Base-by-base conservation (phyloP, 2,329 filamentous ascomycete genomes). In the Penicillium sp. region DNA sequence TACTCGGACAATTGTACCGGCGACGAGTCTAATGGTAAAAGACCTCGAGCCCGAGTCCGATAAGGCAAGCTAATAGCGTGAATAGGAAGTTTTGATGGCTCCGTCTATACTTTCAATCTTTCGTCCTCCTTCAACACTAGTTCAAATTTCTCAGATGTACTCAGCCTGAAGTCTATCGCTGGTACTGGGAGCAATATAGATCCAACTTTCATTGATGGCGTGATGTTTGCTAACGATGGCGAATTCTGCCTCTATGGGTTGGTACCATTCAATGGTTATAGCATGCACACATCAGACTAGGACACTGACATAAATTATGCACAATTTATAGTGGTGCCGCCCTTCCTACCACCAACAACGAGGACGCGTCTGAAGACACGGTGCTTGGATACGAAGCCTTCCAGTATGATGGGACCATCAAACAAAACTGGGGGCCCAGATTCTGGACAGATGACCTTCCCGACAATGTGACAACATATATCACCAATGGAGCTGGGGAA, bases 221-320 rank as follows among this genome's bases (percentile, higher is more conserved):
- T 78, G 8, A 82, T 90, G 75, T 81, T 91, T 31, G 81, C 80
- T 48, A 90, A 90, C 63, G 76, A 90, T 56, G 74, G 80, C 48
- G 81, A 88, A 58, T 86, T 86, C 64, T 86, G 81, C 63, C 76
- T 87, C 2, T 90, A 87, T 53, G 88, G 88, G 74, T 75, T 52
- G n/a, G 63, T 55, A 22, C 26, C 44, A n/a, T 27, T 26, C 26
- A 26, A 26, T 8, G 7, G 26, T 26, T 21, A 9, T 35, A n/a
- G 19, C 3, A 21, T 27, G 1, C 11, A 22, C 31, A 10, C 11
- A 19, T 2, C 45, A 44, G 1, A 13, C 9, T 47, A 33, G 7
- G 14, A 16, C 21, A 5, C 26, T 26, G 26, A 37, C 52, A 10
- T 26, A 13, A 14, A 14, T 26, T 7, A 26, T 26, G 11, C 29